These are phyloP conservation scores for Syzygium jambos DNA, from an alignment of 345 rosid genomes.

Conservation along the genomic window DNA sequence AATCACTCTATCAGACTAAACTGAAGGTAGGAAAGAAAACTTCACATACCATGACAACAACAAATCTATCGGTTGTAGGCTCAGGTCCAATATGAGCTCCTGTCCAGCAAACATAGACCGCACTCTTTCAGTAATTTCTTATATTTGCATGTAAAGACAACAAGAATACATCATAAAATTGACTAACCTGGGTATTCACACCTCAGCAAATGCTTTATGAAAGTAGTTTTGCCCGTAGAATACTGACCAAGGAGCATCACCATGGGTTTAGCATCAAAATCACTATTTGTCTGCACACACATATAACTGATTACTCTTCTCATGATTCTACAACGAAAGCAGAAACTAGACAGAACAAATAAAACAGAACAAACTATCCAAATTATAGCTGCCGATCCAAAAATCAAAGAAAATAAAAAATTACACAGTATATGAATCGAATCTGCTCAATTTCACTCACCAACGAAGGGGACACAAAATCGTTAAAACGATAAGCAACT, in stretches of 20 bases:
- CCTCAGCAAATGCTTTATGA: conserved; percentile 77
- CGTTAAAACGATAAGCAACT: conserved; percentile 73
- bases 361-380: neutral
- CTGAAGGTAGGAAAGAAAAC: neutral
- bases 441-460: conserved; percentile 28
- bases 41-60: conserved; percentile 77
- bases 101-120: conserved; percentile 10
- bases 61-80: conserved; percentile 99
- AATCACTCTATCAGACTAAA: neutral
- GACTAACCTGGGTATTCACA: conserved; percentile 74
- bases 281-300: conserved; percentile 62
- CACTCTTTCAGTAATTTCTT: neutral
- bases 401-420: neutral
- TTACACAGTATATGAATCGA: neutral
- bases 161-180: neutral
- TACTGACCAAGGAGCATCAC: conserved; percentile 97
- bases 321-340: neutral
- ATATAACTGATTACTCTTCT: neutral
- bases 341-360: neutral
- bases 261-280: conserved; percentile 96
- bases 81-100: conserved; percentile 99
- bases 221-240: conserved; percentile 95
- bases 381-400: neutral
- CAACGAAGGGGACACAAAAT: conserved; percentile 76
- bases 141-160: neutral